phyloP scores from a whole-genome alignment of 371 early-diverging fungal species.

The Mucor lusitanicus region DNA sequence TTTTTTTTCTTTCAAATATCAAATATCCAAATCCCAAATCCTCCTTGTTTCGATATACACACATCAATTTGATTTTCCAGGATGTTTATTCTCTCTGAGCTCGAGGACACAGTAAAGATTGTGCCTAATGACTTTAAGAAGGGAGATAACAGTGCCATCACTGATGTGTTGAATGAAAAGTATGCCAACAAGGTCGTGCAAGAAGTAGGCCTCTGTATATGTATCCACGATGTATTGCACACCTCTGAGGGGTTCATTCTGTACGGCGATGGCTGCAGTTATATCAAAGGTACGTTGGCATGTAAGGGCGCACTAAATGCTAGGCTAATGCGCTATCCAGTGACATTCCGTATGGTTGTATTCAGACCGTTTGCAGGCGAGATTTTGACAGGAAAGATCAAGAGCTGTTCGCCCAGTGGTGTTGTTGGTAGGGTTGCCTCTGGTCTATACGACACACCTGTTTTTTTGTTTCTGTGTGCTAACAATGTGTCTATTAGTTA shows the following conservation, averaged over 20 bases:
- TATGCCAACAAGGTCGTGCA: slow-evolving; percentile 93
- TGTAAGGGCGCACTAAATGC: not conserved
- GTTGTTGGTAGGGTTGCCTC: slow-evolving; percentile 32
- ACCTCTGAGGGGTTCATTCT: slow-evolving; percentile 84
- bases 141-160: slow-evolving; percentile 72
- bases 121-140: slow-evolving; percentile 79
- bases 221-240: slow-evolving; percentile 78
- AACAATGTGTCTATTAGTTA: no score
- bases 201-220: slow-evolving; percentile 89
- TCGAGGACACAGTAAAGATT: slow-evolving; percentile 86
- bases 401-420: slow-evolving; percentile 70
- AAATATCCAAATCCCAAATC: not conserved
- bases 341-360: slow-evolving; percentile 82
- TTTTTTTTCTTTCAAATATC: not conserved
- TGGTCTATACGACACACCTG: not conserved
- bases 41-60: not conserved
- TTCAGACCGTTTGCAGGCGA: slow-evolving; percentile 93
- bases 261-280: slow-evolving; percentile 80
- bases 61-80: not conserved
- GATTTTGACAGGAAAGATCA: slow-evolving; percentile 78
- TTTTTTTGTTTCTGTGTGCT: not conserved
- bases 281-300: slow-evolving; percentile 60
- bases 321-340: slow-evolving; percentile 26
- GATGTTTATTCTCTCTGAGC: slow-evolving; percentile 85
- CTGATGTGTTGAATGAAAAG: slow-evolving; percentile 88